A percentile compares a stretch with the other conserved stretches of the same genome.
Conservation (phyloP, 371 early-diverging fungal genomes). For the Gilbertella persicaria region DNA sequence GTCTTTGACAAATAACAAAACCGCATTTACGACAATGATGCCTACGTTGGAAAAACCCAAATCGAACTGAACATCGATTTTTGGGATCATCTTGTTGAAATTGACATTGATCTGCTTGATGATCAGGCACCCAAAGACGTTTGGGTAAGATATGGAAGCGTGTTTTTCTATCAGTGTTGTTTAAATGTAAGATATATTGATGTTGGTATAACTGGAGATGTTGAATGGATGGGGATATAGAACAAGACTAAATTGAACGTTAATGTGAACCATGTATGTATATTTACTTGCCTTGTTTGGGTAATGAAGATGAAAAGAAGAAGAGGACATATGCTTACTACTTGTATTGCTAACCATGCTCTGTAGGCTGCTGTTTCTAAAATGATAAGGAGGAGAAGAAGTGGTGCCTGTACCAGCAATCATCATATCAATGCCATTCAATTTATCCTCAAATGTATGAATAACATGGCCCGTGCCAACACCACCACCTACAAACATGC, state of each 20-base stretch:
- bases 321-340: too few relatives aligned
- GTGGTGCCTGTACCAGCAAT: slow-evolving; percentile 46
- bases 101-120: slow-evolving; percentile 36
- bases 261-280: too few relatives aligned
- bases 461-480: slow-evolving; percentile 50
- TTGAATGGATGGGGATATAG: slow-evolving; percentile 22
- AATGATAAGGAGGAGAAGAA: not conserved
- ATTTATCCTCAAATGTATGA: slow-evolving; percentile 33
- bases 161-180: slow-evolving; percentile 25
- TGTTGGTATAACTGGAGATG: slow-evolving; percentile 32
- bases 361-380: too few relatives aligned
- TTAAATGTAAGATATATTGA: slow-evolving; percentile 37
- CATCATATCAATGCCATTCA: slow-evolving; percentile 44
- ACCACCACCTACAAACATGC: slow-evolving; percentile 48
- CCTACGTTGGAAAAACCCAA: slow-evolving; percentile 38
- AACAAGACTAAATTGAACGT: too few relatives aligned
- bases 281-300: too few relatives aligned
- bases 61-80: slow-evolving; percentile 19
- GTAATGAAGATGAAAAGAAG: slow-evolving; percentile 1
- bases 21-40: slow-evolving; percentile 53
- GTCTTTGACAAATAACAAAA: slow-evolving; percentile 39
- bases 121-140: slow-evolving; percentile 41
- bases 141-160: slow-evolving; percentile 34
- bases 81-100: slow-evolving; percentile 17
- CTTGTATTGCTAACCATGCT: too few relatives aligned